Evolutionary conservation across 441 rosid species (phyloP), one percentile per base, ranked within the genome.

Genomic region (Eutrema salsugineum): DNA sequence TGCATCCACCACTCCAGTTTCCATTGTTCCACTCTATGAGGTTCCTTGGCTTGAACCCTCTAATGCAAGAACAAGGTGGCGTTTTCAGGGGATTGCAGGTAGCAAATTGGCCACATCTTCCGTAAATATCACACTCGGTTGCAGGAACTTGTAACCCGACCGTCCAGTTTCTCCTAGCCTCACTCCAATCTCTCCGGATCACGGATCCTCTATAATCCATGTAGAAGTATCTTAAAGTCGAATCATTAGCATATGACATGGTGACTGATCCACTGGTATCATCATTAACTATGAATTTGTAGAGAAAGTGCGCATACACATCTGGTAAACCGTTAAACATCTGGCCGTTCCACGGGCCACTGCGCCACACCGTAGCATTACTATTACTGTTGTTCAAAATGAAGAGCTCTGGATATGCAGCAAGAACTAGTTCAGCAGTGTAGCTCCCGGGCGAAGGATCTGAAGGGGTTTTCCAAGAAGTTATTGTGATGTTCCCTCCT

Each of bases 1-100:
- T 66, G 68, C 91, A 86, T n/a, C 91, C 88, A 56, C 71, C 28
- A 43, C 49, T 80, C 88, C 90, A 84, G 73, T 78, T 83, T 64
- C 84, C 82, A 15, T 43, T 72, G 30, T 38, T 66, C 86, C 85
- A 84, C 17, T 79, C 88, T 10, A 46, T 66, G 9, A 50, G 9
- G 15, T 70, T 69, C 19, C 73, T 78, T 2, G 89, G 87, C 12
- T 24, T 62, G 69, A 81, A 86, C 22, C 93, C 89, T 78, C 6
- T 78, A 38, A 82, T 24, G 63, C 93, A 88, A 53, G 78, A 76
- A 58, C 93, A 88, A 7, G 70, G 54, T 1, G 83, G 81, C 28
- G 39, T 57, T 17, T 53, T 63, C 12, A 49, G 36, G 2, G 72
- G 9, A 47, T 77, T 49, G 22, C 88, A 86, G 14, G 48, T 53